Evolutionary conservation across 345 rosid species (phyloP).

Genomic region (Hibiscus mutabilis): DNA sequence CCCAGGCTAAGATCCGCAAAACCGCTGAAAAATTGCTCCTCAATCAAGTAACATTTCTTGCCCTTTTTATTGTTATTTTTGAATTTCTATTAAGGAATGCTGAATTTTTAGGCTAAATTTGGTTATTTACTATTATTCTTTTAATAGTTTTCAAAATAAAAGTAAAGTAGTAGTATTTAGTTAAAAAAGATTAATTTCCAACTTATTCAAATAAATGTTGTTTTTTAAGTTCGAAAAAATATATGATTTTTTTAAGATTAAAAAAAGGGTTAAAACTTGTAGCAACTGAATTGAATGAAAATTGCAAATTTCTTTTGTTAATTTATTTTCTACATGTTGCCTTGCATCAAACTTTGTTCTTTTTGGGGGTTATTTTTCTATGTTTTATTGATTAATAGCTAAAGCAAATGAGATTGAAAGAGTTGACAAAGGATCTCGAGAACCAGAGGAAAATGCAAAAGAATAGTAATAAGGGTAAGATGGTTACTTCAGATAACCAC

Average conservation of each 20-base stretch:
- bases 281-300: background rate
- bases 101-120: background rate
- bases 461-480: slow-evolving; percentile 39
- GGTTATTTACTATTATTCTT: background rate
- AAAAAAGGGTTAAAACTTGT: background rate
- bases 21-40: slow-evolving; percentile 91
- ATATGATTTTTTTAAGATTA: background rate
- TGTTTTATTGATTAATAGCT: slow-evolving; percentile 37
- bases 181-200: background rate
- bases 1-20: slow-evolving; percentile 85
- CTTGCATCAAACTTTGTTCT: background rate
- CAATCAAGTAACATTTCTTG: slow-evolving; percentile 42
- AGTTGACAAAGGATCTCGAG: slow-evolving; percentile 64
- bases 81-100: background rate
- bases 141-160: background rate
- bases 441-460: slow-evolving; percentile 44
- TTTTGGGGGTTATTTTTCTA: background rate
- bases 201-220: background rate
- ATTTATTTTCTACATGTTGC: background rate
- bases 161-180: background rate
- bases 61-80: background rate
- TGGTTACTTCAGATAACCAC: slow-evolving; percentile 22
- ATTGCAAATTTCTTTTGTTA: background rate
- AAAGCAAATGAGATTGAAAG: slow-evolving; percentile 67
- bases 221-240: background rate